Conservation (phyloP, 352 stramenopile genomes). For the Globisporangium carolinianum region DNA sequence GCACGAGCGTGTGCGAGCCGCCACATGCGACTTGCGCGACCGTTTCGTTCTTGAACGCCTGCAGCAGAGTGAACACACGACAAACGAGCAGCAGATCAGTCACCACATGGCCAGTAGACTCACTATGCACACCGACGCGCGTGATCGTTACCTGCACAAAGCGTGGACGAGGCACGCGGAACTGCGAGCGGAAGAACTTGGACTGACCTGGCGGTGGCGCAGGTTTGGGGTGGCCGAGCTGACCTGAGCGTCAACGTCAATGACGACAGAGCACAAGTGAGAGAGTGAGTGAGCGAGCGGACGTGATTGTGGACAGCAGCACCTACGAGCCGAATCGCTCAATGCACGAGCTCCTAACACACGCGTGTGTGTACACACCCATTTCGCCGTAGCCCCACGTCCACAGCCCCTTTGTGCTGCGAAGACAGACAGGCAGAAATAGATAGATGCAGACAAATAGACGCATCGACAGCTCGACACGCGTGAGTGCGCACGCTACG, state of each 20-base stretch:
- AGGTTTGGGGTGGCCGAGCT: conserved; percentile 65
- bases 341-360: not conserved
- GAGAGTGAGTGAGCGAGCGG: not conserved
- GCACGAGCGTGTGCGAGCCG: conserved; percentile 60
- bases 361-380: conserved; percentile 9
- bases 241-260: conserved; percentile 18
- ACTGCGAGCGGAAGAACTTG: conserved; percentile 77
- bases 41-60: conserved; percentile 47
- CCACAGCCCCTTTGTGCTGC: conserved; percentile 61
- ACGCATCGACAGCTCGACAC: too few species aligned
- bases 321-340: too few species aligned
- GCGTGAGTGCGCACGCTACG: too few species aligned
- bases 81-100: too few species aligned
- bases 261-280: not conserved
- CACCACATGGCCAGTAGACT: too few species aligned
- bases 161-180: conserved; percentile 55
- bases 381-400: conserved; percentile 69
- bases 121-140: too few species aligned
- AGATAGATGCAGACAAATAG: not conserved
- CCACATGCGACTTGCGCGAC: conserved; percentile 61
- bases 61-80: not conserved
- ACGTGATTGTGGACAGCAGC: not conserved
- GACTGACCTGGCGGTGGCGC: conserved; percentile 39
- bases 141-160: conserved; percentile 43
- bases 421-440: conserved; percentile 2